These are phyloP conservation scores for Saprolegnia diclina DNA, from an alignment of 352 stramenopile species.

Conservation along the genomic window DNA sequence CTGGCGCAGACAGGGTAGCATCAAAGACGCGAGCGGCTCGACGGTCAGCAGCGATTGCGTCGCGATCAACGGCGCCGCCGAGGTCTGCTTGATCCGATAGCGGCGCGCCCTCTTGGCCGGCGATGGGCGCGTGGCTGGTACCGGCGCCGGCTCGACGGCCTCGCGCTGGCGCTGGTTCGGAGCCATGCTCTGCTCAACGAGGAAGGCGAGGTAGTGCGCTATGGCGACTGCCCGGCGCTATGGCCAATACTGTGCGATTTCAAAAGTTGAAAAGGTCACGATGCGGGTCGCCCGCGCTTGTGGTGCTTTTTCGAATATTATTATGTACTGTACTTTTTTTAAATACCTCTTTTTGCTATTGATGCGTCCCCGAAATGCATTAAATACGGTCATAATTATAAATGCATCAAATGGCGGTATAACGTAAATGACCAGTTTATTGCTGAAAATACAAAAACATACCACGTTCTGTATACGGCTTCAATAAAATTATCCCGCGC, in stretches of 20 bases:
- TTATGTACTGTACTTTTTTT: background rate
- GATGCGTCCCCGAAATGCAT: background rate
- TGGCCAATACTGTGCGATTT: background rate
- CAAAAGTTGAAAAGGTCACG: background rate
- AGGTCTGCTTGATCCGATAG: too few relatives aligned
- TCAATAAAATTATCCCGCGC: too few relatives aligned
- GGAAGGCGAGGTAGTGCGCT: background rate
- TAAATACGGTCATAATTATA: background rate
- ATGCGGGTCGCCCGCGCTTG: background rate
- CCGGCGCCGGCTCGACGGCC: background rate
- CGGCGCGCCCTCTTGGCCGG: background rate
- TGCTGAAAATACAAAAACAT: background rate
- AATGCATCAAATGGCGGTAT: background rate
- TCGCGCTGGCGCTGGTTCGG: background rate
- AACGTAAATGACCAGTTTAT: background rate
- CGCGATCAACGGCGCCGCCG: too few relatives aligned
- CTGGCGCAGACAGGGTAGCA: too few relatives aligned
- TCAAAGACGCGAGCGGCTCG: too few relatives aligned
- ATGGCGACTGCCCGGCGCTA: background rate
- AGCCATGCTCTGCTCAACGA: background rate
- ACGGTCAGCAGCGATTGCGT: too few relatives aligned
- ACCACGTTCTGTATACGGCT: too few relatives aligned
- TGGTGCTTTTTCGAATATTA: background rate
- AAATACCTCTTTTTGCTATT: background rate
- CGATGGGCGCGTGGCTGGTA: background rate